phyloP scores from a whole-genome alignment of 1,284 basidiomycete species.

The Malassezia cuniculi region DNA sequence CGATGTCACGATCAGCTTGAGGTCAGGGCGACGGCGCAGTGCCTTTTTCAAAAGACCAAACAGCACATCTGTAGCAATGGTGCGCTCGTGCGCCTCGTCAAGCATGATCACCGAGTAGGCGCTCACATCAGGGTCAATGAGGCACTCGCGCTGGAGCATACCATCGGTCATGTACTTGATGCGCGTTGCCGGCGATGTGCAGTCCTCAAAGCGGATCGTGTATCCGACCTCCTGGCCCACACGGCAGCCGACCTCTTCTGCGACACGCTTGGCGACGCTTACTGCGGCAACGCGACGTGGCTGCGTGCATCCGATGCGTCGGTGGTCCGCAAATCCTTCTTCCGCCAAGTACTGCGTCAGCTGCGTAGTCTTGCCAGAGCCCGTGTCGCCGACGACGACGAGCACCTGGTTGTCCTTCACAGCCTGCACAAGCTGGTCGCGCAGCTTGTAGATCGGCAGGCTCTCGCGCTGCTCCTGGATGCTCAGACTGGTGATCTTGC shows the following conservation, averaged over 20 bases:
- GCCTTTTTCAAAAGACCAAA: constrained; percentile 96
- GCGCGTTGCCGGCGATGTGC: constrained; percentile 87
- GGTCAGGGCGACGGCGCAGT: constrained; percentile 78
- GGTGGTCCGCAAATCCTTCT: constrained; percentile 69
- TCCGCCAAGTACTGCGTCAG: constrained; percentile 89
- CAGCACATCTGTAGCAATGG: constrained; percentile 91
- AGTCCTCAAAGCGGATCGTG: constrained; percentile 97
- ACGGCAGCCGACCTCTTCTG: constrained; percentile 92
- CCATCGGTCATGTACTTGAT: constrained; percentile 99
- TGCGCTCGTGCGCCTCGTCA: constrained; percentile 96
- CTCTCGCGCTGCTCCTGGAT: constrained; percentile 86
- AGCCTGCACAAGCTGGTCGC: constrained; percentile 80
- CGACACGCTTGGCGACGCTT: constrained; percentile 96
- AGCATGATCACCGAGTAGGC: constrained; percentile 93
- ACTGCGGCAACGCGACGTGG: constrained; percentile 96
- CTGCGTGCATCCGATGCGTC: constrained; percentile 90
- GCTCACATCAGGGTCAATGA: constrained; percentile 85
- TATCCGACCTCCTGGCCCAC: constrained; percentile 96
- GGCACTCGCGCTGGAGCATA: constrained; percentile 91
- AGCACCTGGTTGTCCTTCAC: constrained; percentile 89
- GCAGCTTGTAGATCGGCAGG: constrained; percentile 87
- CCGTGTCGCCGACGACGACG: constrained; percentile 83
- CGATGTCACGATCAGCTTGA: constrained; percentile 95
- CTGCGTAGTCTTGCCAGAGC: constrained; percentile 76
- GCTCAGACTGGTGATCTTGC: constrained; percentile 74